Percentiles rank a stretch among this genome's conserved stretches.
Conservation (phyloP, 2,329 filamentous ascomycete species). For the Geoglossum cookeanum region DNA sequence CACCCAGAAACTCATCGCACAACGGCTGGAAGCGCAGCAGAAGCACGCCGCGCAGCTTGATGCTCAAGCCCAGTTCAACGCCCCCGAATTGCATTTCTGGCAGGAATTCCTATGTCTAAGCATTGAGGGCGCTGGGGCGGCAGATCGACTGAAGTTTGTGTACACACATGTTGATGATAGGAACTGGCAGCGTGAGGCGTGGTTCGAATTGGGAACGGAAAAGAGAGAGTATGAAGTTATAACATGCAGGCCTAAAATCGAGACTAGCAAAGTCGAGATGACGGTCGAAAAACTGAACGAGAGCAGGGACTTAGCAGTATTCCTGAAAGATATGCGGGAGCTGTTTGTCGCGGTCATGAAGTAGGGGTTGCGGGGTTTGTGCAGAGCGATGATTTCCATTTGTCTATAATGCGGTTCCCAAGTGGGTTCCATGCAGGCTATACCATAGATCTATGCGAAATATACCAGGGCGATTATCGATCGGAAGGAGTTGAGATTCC, state of each 20-base stretch:
- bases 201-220: slow-evolving; percentile 77
- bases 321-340: slow-evolving; percentile 69
- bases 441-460: no score
- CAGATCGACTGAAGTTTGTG: slow-evolving; percentile 75
- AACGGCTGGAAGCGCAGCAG: slow-evolving; percentile 49
- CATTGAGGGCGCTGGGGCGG: slow-evolving; percentile 72
- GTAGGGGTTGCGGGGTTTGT: slow-evolving; percentile 9
- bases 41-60: slow-evolving; percentile 58
- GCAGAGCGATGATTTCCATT: neutral
- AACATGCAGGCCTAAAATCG: slow-evolving; percentile 64
- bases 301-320: slow-evolving; percentile 46
- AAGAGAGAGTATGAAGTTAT: slow-evolving; percentile 70
- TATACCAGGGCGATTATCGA: no score
- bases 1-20: slow-evolving; percentile 50
- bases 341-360: slow-evolving; percentile 44
- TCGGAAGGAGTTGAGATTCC: no score
- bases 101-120: slow-evolving; percentile 72
- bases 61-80: slow-evolving; percentile 70
- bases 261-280: slow-evolving; percentile 56
- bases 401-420: neutral
- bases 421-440: neutral
- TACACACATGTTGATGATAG: slow-evolving; percentile 75
- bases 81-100: slow-evolving; percentile 92
- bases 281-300: slow-evolving; percentile 70
- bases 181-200: slow-evolving; percentile 75